Evolutionary conservation across 176 grass and related monocot genomes (phyloP).

Genomic region (Aegilops longissima): DNA sequence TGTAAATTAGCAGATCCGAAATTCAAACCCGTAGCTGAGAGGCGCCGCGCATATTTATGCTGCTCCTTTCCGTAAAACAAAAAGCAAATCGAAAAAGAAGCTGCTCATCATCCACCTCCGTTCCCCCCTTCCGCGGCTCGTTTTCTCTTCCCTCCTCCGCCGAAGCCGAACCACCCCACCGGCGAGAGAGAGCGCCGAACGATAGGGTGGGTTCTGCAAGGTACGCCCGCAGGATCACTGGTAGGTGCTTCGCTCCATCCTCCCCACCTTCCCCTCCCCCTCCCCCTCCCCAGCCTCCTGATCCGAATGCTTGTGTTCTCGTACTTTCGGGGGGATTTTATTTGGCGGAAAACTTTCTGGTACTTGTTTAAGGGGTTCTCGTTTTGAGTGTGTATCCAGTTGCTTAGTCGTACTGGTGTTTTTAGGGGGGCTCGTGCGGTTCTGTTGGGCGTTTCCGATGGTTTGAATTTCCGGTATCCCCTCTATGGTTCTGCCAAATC

Average conservation of each 20-base stretch:
- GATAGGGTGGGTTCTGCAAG: not conserved
- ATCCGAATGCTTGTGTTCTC: constrained; percentile 1
- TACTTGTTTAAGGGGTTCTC: not conserved
- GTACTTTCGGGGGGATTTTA: not conserved
- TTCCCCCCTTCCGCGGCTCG: not conserved
- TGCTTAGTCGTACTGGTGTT: not conserved
- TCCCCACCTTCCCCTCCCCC: not conserved
- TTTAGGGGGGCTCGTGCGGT: not conserved
- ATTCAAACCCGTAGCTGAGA: constrained; percentile 29
- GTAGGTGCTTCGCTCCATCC: constrained; percentile 21
- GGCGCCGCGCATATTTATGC: not conserved
- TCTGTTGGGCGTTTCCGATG: not conserved
- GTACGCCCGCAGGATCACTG: not conserved
- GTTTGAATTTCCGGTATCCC: not conserved
- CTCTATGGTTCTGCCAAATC: not conserved
- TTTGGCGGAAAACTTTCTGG: not conserved
- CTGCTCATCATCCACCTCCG: not conserved
- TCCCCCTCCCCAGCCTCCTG: not conserved
- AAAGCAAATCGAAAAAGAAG: not conserved
- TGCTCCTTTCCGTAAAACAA: not conserved
- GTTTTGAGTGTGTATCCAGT: not conserved
- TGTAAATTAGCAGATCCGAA: not conserved
- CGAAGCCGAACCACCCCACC: not conserved
- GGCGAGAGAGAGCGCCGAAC: not conserved
- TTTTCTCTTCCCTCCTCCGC: not conserved